phyloP scores from a whole-genome alignment of 2,329 filamentous ascomycete species.

The Colletotrichum eleusines region DNA sequence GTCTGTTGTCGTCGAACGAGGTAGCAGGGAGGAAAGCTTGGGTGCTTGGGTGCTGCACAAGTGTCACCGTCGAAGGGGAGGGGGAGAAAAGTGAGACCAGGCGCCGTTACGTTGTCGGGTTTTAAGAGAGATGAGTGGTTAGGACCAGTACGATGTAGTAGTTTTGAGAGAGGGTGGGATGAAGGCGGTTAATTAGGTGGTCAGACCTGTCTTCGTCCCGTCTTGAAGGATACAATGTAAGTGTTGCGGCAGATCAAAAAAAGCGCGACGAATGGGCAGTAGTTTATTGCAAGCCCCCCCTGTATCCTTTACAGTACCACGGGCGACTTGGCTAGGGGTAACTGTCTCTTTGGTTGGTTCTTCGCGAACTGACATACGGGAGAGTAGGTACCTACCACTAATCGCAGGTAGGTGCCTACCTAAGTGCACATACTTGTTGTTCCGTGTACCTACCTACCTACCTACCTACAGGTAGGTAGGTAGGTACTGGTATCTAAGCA shows the following conservation, averaged over 20 bases:
- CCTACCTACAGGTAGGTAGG: not conserved
- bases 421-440: no score
- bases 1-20: constrained; percentile 15
- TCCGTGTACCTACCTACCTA: no score
- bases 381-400: not conserved
- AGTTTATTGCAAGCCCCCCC: constrained; percentile 21
- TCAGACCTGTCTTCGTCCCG: constrained; percentile 35
- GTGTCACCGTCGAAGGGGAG: not conserved
- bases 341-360: not conserved
- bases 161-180: no score
- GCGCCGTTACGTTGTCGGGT: constrained; percentile 4
- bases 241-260: constrained; percentile 25
- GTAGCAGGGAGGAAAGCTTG: constrained; percentile 13
- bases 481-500: not conserved
- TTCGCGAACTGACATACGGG: not conserved
- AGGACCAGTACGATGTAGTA: constrained; percentile 6
- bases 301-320: not conserved
- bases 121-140: constrained; percentile 15
- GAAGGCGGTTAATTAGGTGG: constrained; percentile 7
- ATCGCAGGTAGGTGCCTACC: no score
- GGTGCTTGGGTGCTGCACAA: constrained; percentile 11
- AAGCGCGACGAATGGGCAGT: constrained; percentile 32
- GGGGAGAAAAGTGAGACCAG: not conserved
- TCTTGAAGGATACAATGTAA: constrained; percentile 21
- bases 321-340: constrained; percentile 8